Conservation (phyloP, 352 stramenopile genomes). For the Pseudoperonospora humuli region DNA sequence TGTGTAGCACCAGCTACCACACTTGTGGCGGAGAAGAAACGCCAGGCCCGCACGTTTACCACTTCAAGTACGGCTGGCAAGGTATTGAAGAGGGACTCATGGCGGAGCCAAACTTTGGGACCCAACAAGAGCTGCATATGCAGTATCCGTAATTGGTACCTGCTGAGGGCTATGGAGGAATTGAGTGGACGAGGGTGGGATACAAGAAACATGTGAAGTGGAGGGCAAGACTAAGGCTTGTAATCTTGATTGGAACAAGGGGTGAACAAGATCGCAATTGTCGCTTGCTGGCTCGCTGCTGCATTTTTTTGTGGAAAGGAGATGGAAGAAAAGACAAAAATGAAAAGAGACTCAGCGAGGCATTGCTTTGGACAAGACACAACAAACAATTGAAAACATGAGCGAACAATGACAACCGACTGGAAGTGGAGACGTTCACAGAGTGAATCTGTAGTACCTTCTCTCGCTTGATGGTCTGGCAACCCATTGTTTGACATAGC, state of each 20-base stretch:
- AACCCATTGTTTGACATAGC: constrained; percentile 6
- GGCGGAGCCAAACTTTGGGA: constrained; percentile 21
- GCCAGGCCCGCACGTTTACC: constrained; percentile 54
- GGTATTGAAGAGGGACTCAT: constrained; percentile 38
- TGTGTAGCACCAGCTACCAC: constrained; percentile 54
- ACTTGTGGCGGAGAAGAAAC: constrained; percentile 33
- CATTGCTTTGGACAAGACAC: constrained; percentile 14
- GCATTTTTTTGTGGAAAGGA: constrained; percentile 18
- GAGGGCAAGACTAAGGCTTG: constrained; percentile 18
- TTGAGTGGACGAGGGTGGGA: neutral
- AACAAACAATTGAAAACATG: constrained; percentile 25
- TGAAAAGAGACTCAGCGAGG: constrained; percentile 28
- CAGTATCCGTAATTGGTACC: constrained; percentile 27
- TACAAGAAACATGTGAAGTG: constrained; percentile 21
- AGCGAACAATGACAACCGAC: constrained; percentile 18
- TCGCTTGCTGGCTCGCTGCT: constrained; percentile 13
- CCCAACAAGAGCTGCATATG: constrained; percentile 25
- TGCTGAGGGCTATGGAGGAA: constrained; percentile 3
- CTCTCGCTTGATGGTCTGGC: constrained; percentile 11
- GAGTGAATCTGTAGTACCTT: constrained; percentile 5
- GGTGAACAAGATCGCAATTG: constrained; percentile 9
- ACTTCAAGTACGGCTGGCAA: constrained; percentile 82
- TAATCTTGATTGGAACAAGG: constrained; percentile 25
- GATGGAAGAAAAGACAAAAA: constrained; percentile 34
- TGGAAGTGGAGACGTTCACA: constrained; percentile 7